phyloP scores from a whole-genome alignment of 192 early-diverging fungal genomes.

The Paraglomus occultum region DNA sequence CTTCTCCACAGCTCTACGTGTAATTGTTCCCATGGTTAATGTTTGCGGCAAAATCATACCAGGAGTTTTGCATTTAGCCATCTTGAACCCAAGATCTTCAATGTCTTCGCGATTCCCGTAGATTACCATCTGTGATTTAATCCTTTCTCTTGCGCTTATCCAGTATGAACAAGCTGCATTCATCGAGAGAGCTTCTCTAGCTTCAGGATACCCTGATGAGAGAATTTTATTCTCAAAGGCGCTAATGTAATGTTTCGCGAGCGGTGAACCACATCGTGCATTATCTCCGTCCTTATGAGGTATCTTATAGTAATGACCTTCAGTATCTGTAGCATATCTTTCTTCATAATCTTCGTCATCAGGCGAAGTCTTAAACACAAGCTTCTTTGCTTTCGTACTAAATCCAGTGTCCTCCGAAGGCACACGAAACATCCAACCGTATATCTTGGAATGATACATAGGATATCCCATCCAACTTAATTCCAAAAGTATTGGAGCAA shows the following conservation, averaged over 20 bases:
- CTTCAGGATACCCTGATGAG: conserved; percentile 61
- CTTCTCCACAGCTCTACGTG: conserved; percentile 85
- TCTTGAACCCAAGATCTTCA: conserved; percentile 44
- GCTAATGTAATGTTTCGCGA: conserved; percentile 77
- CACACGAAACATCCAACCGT: conserved; percentile 85
- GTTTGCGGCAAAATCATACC: conserved; percentile 90
- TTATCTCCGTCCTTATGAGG: conserved; percentile 87
- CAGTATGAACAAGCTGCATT: conserved; percentile 88
- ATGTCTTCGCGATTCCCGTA: conserved; percentile 53
- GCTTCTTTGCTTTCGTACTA: conserved; percentile 26
- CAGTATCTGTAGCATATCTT: conserved; percentile 42
- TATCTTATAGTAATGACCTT: conserved; percentile 61
- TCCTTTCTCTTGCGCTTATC: conserved; percentile 78
- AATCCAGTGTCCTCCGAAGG: conserved; percentile 42
- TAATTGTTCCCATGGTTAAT: conserved; percentile 95
- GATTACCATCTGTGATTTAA: conserved; percentile 82
- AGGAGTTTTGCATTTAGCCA: conserved; percentile 31
- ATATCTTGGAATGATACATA: conserved; percentile 59
- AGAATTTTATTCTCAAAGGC: conserved; percentile 81
- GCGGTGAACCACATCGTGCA: conserved; percentile 77
- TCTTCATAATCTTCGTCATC: conserved; percentile 44
- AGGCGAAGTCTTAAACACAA: conserved; percentile 22
- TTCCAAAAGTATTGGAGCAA: conserved; percentile 78
- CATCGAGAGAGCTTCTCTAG: conserved; percentile 74
- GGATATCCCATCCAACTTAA: conserved; percentile 84